Conservation (phyloP, 2,329 filamentous ascomycete species). For the Ophiocordyceps camponoti-floridani region DNA sequence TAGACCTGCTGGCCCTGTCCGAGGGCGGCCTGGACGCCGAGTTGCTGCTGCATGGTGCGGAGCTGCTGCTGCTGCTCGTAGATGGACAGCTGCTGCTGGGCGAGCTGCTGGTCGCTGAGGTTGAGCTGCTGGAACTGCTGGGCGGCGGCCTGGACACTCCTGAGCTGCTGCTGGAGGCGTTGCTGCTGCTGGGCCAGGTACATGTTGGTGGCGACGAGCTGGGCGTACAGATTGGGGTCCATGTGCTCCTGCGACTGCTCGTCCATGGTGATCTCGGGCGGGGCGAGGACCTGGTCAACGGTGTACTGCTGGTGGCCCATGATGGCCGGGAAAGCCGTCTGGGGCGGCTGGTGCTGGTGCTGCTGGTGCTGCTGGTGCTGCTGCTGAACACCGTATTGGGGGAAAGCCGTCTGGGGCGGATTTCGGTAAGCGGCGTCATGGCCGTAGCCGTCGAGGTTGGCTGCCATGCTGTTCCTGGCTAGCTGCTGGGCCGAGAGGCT, state of each 20-base stretch:
- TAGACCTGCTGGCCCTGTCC: slow-evolving; percentile 59
- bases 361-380: too few relatives aligned
- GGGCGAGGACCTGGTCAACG: slow-evolving; percentile 76
- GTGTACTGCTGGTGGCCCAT: slow-evolving; percentile 38
- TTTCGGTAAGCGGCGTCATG: slow-evolving; percentile 23
- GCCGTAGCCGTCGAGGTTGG: slow-evolving; percentile 24
- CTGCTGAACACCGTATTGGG: slow-evolving; percentile 23
- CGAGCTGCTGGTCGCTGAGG: slow-evolving; percentile 34
- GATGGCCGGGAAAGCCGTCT: slow-evolving; percentile 10
- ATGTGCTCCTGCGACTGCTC: slow-evolving; percentile 54
- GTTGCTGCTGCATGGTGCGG: slow-evolving; percentile 21
- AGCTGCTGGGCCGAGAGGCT: slow-evolving; percentile 22
- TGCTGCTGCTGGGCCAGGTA: slow-evolving; percentile 92
- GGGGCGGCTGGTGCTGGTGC: too few relatives aligned
- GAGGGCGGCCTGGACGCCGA: slow-evolving; percentile 17
- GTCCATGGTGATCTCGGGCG: slow-evolving; percentile 61
- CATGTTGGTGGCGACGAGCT: slow-evolving; percentile 78
- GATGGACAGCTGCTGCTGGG: slow-evolving; percentile 28
- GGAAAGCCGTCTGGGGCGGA: slow-evolving; percentile 39
- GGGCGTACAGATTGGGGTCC: slow-evolving; percentile 74
- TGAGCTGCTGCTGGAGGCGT: slow-evolving; percentile 81
- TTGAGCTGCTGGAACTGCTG: slow-evolving; percentile 69
- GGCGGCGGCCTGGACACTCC: slow-evolving; percentile 64
- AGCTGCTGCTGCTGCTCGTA: slow-evolving; percentile 26
- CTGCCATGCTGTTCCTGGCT: slow-evolving; percentile 24